phyloP scores from a whole-genome alignment of 495 filamentous ascomycete species.

The Copromyces sp. region DNA sequence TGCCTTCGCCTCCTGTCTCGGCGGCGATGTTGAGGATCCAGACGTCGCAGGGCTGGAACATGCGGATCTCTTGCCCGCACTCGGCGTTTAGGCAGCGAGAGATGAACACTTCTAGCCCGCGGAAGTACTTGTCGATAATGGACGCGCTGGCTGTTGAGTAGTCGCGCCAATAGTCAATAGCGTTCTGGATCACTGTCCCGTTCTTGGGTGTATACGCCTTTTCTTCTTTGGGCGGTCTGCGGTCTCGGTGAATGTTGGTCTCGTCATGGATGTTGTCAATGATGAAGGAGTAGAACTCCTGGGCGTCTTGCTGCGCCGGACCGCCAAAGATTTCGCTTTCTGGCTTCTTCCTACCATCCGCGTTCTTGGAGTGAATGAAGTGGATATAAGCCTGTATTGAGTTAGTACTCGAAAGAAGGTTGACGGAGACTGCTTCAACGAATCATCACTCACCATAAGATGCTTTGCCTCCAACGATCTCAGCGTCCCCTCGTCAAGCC shows the following conservation, averaged over 20 bases:
- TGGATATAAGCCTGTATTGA: conserved; percentile 27
- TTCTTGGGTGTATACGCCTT: conserved; percentile 11
- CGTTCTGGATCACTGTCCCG: conserved; percentile 14
- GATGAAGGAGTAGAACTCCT: conserved; percentile 33
- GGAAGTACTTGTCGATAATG: conserved; percentile 30
- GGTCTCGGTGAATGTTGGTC: conserved; percentile 25
- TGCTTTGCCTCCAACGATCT: conserved; percentile 45
- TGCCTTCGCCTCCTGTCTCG: not conserved
- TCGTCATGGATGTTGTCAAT: conserved; percentile 31
- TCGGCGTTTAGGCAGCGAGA: conserved; percentile 13
- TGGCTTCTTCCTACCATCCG: not conserved
- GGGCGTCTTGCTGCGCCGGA: conserved; percentile 30
- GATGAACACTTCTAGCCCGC: conserved; percentile 21
- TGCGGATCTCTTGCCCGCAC: conserved; percentile 16
- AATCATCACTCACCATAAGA: conserved; percentile 45
- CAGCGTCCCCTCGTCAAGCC: conserved; percentile 59
- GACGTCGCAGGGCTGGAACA: conserved; percentile 16
- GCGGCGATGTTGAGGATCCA: conserved; percentile 11
- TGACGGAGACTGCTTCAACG: not conserved
- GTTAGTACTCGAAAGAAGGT: conserved; percentile 14
- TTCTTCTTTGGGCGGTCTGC: conserved; percentile 6
- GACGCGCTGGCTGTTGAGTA: conserved; percentile 15
- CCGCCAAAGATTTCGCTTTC: conserved; percentile 24
- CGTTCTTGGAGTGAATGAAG: conserved; percentile 19
- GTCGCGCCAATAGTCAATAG: conserved; percentile 21